A percentile compares a stretch with the other conserved stretches of the same genome.
Evolutionary conservation across 495 filamentous ascomycete species (phyloP).

Genomic region (Aspergillus taichungensis): DNA sequence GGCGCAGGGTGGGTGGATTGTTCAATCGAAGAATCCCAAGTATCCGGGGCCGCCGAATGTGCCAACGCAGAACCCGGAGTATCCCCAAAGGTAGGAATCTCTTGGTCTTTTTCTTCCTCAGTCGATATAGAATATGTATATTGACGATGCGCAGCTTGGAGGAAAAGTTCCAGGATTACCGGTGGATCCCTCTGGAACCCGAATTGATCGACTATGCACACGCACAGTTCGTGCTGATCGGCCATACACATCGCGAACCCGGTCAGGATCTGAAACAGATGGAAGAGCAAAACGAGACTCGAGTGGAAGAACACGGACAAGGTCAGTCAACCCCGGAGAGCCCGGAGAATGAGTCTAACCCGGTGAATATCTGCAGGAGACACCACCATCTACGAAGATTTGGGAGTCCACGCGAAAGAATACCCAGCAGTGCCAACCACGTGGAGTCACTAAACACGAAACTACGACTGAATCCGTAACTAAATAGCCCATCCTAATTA

Average conservation of each 20-base stretch:
- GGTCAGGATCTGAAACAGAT: slow-evolving; percentile 49
- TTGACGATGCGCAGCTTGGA: slow-evolving; percentile 37
- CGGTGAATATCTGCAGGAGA: slow-evolving; percentile 26
- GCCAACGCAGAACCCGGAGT: slow-evolving; percentile 58
- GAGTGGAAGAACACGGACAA: slow-evolving; percentile 27
- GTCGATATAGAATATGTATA: background rate
- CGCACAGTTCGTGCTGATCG: slow-evolving; percentile 76
- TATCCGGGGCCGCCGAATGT: slow-evolving; percentile 54
- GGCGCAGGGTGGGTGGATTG: slow-evolving; percentile 65
- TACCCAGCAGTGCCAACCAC: slow-evolving; percentile 42
- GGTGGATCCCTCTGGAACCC: slow-evolving; percentile 67
- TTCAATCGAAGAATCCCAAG: slow-evolving; percentile 75
- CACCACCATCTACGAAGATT: slow-evolving; percentile 44
- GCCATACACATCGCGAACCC: slow-evolving; percentile 31
- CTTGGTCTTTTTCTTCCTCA: background rate
- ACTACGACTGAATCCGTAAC: no score
- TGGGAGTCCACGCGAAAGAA: slow-evolving; percentile 42
- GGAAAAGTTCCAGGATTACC: slow-evolving; percentile 62
- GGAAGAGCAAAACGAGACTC: slow-evolving; percentile 53
- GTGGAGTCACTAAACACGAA: slow-evolving; percentile 23
- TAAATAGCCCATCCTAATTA: no score
- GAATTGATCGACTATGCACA: slow-evolving; percentile 72
- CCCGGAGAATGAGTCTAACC: no score
- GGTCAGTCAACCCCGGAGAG: no score
- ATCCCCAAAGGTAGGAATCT: slow-evolving; percentile 56